These are phyloP conservation scores for Colletotrichum sp. DNA, from an alignment of 2,329 filamentous ascomycete genomes.

Conservation along the genomic window DNA sequence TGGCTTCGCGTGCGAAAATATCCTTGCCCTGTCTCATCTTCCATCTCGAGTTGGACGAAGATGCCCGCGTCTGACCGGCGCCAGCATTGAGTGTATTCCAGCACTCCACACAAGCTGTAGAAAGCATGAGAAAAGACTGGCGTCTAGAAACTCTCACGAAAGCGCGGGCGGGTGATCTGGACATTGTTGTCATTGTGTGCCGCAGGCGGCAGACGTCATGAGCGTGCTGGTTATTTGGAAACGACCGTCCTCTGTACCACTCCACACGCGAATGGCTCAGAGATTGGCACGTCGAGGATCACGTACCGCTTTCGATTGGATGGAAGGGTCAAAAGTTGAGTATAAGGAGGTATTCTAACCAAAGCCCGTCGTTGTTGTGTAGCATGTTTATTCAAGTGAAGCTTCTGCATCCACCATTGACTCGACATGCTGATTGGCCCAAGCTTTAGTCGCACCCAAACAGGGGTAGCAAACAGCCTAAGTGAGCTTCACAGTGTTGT, in stretches of 20 bases:
- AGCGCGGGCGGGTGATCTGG: not conserved
- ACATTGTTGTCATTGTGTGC: not conserved
- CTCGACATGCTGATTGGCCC: not conserved
- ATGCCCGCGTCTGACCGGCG: constrained; percentile 18
- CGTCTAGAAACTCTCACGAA: not conserved
- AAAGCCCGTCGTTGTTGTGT: not conserved
- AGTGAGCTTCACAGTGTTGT: not conserved
- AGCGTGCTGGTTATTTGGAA: not conserved
- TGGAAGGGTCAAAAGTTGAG: not conserved
- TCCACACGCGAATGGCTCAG: not conserved
- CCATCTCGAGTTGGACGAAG: constrained; percentile 78
- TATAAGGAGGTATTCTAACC: not conserved
- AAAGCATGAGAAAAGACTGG: not conserved
- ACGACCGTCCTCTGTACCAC: not conserved
- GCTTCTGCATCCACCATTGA: constrained; percentile 4
- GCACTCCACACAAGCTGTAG: not conserved
- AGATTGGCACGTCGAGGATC: not conserved
- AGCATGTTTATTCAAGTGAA: not conserved
- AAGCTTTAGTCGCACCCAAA: not conserved
- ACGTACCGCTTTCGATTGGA: not conserved
- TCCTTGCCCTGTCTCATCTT: constrained; percentile 80
- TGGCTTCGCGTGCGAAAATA: constrained; percentile 74
- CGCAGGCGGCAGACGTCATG: not conserved
- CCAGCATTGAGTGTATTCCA: not conserved
- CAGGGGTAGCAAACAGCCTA: not conserved